Evolutionary conservation across 202 grass and related monocot genomes (phyloP), one percentile per base, ranked within the genome.

Genomic region (Carex arenaria): DNA sequence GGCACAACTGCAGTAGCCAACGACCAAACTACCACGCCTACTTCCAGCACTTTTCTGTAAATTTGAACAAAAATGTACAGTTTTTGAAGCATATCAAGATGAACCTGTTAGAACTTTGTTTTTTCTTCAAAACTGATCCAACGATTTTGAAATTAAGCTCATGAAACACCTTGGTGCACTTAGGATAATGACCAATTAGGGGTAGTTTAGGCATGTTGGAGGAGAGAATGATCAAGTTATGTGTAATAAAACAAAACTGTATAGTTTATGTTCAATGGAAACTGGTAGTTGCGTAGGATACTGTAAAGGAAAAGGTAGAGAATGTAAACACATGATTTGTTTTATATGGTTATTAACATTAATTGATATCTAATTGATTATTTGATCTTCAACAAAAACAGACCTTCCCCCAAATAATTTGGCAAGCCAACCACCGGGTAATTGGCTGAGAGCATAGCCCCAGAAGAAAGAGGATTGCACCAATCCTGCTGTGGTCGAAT

Each of bases 401-500:
- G 91, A 98, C 95, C 93, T 98, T 98, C 95, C 95, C 10, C 95
- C 93, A 82, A 95, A 90, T 84, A 93, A 75, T 77, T 95, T 98
- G 61, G 95, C 88, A 15, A 98, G 79, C 93, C 89, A 98, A 43
- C 95, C 95, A 19, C 95, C 95, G 43, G 93, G 93, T 68, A 98
- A 76, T 86, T 98, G 93, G 84, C 95, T 98, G 83, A 98, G 83
- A 12, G 93, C 93, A 51, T 98, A 98, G 59, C 93, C 95, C 91
- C 93, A 93, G 30, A 98, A 98, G 72, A 98, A 98, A 14, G 95
- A 95, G 2, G 95, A 98, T 83, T 98, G 95, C 85, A 98, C 95
- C 84, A 98, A 86, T 66, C 95, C 95, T 38, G 91, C 95, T 26
- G 95, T 98, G 31, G 95, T 89, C 14, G 95, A 95, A 73, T 90